A percentile compares a stretch with the other conserved stretches of the same genome.
Evolutionary conservation across 1,284 basidiomycete species (phyloP).

Genomic region (Trametes hirsuta): DNA sequence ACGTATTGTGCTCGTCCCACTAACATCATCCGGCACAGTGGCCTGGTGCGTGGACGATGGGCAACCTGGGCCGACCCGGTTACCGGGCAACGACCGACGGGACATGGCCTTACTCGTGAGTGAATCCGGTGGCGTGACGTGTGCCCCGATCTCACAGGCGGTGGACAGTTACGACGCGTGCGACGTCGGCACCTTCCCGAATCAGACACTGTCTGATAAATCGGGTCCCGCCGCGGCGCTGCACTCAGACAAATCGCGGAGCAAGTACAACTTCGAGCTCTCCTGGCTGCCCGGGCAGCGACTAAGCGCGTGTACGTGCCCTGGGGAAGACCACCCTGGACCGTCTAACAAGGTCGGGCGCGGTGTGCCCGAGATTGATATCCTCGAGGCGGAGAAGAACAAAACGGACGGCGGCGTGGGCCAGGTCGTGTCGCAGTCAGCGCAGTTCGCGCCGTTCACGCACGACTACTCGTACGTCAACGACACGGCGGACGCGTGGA

Average conservation of each 20-base stretch:
- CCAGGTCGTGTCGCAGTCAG: slow-evolving; percentile 63
- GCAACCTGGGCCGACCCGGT: slow-evolving; percentile 86
- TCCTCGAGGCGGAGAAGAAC: slow-evolving; percentile 73
- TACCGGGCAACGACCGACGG: slow-evolving; percentile 84
- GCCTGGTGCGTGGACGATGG: slow-evolving; percentile 88
- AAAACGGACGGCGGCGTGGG: slow-evolving; percentile 47
- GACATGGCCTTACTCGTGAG: slow-evolving; percentile 67
- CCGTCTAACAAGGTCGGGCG: slow-evolving; percentile 70
- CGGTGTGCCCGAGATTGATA: slow-evolving; percentile 85
- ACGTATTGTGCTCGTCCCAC: neutral
- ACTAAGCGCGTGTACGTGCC: slow-evolving; percentile 70
- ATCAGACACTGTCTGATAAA: slow-evolving; percentile 62
- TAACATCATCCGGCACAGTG: slow-evolving; percentile 42
- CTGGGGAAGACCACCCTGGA: slow-evolving; percentile 83
- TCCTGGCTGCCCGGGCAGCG: slow-evolving; percentile 54
- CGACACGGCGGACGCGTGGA: slow-evolving; percentile 48
- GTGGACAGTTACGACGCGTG: slow-evolving; percentile 71
- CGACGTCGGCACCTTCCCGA: slow-evolving; percentile 83
- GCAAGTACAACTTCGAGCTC: slow-evolving; percentile 48
- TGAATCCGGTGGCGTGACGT: neutral
- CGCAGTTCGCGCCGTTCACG: slow-evolving; percentile 71
- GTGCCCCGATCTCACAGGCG: neutral
- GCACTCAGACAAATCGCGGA: slow-evolving; percentile 46
- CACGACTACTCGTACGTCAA: slow-evolving; percentile 50
- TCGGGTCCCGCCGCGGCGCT: slow-evolving; percentile 53